These are phyloP conservation scores for Lentinus brumalis DNA, from an alignment of 768 basidiomycete species.

Conservation along the genomic window DNA sequence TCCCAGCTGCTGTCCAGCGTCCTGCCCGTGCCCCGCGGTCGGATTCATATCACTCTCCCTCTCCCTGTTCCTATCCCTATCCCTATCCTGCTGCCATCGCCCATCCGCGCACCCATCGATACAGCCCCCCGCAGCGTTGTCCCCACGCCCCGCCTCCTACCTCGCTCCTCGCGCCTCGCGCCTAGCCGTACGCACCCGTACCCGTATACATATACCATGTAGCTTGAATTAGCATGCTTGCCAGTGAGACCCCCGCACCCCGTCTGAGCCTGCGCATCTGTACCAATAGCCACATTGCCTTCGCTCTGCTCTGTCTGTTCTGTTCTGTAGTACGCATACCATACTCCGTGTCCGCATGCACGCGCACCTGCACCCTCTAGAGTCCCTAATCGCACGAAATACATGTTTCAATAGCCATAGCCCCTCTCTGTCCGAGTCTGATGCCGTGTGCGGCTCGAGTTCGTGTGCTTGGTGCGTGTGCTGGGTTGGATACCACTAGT, in stretches of 20 bases:
- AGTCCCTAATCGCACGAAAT: neutral
- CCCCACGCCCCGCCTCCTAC: too few relatives aligned
- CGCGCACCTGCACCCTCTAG: neutral
- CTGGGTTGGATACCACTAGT: too few relatives aligned
- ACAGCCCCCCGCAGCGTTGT: too few relatives aligned
- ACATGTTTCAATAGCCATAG: neutral
- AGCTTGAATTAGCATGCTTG: too few relatives aligned
- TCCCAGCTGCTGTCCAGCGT: too few relatives aligned
- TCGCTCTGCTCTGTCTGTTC: neutral
- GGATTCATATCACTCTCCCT: neutral
- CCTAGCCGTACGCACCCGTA: neutral
- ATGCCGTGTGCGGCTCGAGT: neutral
- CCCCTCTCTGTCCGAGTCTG: neutral
- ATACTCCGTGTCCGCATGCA: neutral
- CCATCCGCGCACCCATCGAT: neutral
- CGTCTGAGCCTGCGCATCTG: neutral
- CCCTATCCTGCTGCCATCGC: neutral
- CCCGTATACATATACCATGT: neutral
- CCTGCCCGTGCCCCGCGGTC: neutral
- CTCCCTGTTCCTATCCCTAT: neutral
- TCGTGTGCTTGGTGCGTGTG: neutral
- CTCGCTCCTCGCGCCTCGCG: too few relatives aligned
- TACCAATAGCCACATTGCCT: slow-evolving; percentile 10
- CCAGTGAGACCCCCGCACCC: too few relatives aligned
- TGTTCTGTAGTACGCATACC: neutral